Conservation (phyloP, 371 early-diverging fungal genomes). For the Mucor indicus region DNA sequence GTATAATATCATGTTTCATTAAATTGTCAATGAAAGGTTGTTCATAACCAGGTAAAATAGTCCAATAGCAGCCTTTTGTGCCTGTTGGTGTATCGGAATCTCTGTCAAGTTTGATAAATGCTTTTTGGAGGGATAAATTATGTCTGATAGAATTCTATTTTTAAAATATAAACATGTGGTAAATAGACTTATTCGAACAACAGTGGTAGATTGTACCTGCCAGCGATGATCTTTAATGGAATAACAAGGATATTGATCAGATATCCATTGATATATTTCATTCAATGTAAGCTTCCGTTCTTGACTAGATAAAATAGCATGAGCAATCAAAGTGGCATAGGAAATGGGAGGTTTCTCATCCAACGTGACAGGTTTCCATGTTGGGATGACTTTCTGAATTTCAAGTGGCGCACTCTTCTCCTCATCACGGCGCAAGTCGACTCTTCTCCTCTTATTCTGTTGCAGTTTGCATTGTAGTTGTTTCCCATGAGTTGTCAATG, state of each 20-base stretch:
- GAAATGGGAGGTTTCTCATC: conserved; percentile 82
- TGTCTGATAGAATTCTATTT: conserved; percentile 5
- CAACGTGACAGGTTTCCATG: conserved; percentile 41
- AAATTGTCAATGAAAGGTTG: conserved; percentile 41
- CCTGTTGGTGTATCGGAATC: conserved; percentile 78
- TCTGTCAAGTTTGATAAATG: conserved; percentile 92
- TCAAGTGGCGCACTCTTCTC: too few species aligned
- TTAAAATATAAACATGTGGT: too few species aligned
- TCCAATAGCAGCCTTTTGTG: conserved; percentile 99
- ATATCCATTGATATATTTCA: conserved; percentile 93
- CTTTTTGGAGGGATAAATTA: conserved; percentile 57
- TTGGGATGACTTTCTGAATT: conserved; percentile 31
- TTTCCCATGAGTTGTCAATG: too few species aligned
- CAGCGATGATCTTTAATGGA: conserved; percentile 71
- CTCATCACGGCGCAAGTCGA: too few species aligned
- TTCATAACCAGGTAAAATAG: conserved; percentile 55
- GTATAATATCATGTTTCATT: conserved; percentile 5
- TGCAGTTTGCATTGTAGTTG: too few species aligned
- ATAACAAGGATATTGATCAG: conserved; percentile 76
- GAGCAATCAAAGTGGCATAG: conserved; percentile 89
- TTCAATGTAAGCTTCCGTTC: conserved; percentile 77
- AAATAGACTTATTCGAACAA: too few species aligned
- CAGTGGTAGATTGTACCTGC: conserved; percentile 84
- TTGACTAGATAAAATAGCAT: conserved; percentile 80
- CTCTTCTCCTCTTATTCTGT: too few species aligned